Percentiles rank a stretch among this genome's conserved stretches.
phyloP scores from a whole-genome alignment of 2,329 filamentous ascomycete species.

The Aspergillus felis region DNA sequence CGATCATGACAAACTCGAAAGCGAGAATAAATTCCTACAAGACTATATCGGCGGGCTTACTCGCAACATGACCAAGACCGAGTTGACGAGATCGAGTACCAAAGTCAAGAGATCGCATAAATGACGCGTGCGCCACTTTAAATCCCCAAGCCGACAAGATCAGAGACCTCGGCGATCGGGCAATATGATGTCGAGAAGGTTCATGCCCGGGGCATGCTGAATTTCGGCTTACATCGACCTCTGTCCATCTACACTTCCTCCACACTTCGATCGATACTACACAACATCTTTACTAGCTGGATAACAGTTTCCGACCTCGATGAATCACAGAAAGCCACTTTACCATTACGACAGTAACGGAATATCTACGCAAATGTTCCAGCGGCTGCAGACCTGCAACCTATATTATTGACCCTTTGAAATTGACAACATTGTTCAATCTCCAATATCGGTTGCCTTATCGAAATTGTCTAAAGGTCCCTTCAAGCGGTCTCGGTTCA shows the following conservation, averaged over 20 bases:
- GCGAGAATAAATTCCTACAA: slow-evolving; percentile 93
- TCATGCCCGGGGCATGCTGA: not conserved
- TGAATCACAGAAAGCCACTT: not conserved
- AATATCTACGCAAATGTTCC: not conserved
- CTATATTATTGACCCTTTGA: not conserved
- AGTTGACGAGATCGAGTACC: slow-evolving; percentile 51
- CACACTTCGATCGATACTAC: not conserved
- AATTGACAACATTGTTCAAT: not conserved
- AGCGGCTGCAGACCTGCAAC: not conserved
- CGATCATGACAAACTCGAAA: slow-evolving; percentile 95
- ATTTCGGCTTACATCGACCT: not conserved
- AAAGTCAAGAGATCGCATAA: slow-evolving; percentile 48
- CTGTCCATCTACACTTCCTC: not conserved
- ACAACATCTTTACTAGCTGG: not conserved
- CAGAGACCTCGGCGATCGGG: slow-evolving; percentile 1
- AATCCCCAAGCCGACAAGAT: slow-evolving; percentile 4
- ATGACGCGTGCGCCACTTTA: slow-evolving; percentile 17
- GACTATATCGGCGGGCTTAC: slow-evolving; percentile 98
- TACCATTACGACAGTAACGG: not conserved
- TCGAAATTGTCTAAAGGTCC: not conserved
- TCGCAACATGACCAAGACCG: slow-evolving; percentile 60
- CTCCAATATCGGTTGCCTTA: not conserved
- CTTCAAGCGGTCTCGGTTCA: not conserved
- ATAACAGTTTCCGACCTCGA: not conserved
- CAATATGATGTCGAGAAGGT: not conserved